Conservation (phyloP, 768 basidiomycete genomes). For the Rhodotorula babjevae region DNA sequence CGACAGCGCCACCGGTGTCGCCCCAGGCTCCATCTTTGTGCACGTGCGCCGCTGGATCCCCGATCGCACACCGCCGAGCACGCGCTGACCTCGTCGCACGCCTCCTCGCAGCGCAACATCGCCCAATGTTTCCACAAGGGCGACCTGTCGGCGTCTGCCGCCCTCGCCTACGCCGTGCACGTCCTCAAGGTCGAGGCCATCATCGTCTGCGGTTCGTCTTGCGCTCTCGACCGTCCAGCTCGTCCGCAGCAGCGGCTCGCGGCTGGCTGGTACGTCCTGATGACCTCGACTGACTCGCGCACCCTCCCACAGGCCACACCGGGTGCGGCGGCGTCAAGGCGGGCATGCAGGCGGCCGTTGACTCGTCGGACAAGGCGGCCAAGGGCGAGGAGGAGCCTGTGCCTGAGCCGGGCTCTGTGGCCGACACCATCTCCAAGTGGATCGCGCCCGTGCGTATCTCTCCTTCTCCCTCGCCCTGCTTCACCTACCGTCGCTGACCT, state of each 20-base stretch:
- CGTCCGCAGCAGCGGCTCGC: too few species aligned
- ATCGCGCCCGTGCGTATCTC: slow-evolving; percentile 28
- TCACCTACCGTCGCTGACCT: neutral
- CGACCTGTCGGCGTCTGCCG: slow-evolving; percentile 39
- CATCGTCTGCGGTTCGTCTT: slow-evolving; percentile 39
- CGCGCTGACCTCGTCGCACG: neutral
- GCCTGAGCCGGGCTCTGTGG: slow-evolving; percentile 15
- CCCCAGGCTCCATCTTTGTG: slow-evolving; percentile 43
- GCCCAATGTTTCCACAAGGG: slow-evolving; percentile 41
- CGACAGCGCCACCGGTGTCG: slow-evolving; percentile 39
- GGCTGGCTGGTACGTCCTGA: neutral
- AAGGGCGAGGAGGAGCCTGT: neutral
- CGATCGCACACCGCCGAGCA: too few species aligned
- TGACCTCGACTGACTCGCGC: neutral
- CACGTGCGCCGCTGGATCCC: slow-evolving; percentile 32
- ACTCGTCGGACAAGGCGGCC: neutral
- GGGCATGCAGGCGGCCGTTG: slow-evolving; percentile 31
- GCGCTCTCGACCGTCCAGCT: neutral
- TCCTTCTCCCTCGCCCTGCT: neutral
- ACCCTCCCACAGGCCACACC: slow-evolving; percentile 23
- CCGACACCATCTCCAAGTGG: slow-evolving; percentile 33
- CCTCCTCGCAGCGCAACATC: slow-evolving; percentile 39
- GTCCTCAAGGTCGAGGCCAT: slow-evolving; percentile 41
- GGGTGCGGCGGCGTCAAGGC: slow-evolving; percentile 38
- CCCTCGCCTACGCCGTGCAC: slow-evolving; percentile 42